Base-by-base conservation (phyloP, 23 red algal species). In the Gracilaria caudata region DNA sequence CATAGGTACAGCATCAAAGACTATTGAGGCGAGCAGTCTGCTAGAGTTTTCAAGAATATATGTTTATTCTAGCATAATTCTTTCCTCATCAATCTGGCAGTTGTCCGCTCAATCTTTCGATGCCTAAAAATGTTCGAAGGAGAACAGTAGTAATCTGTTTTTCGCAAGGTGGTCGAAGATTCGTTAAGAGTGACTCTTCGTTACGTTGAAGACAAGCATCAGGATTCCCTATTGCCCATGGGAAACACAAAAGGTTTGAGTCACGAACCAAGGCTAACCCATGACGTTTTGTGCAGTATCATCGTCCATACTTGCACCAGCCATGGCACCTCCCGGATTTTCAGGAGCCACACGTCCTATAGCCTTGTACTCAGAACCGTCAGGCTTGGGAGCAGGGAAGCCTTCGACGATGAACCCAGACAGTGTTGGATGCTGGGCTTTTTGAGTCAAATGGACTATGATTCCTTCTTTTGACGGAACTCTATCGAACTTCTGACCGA, bases 391-490 rank as follows among this genome's bases (percentile, higher is more conserved):
- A 43, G 59, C 36, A 6, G 90, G 90, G 68, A 78, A 86, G 46
- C 90, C 90, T 54, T 93, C 90, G 1, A 93, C 81, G 46, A 93
- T 93, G 45, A 93, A 86, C 17, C 90, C 90, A 34, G 51, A 79
- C 4, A 93, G 68, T 34, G 80, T 33, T 24, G 90, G 90, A 64
- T 93, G 80, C 59, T 93, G 90, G 17, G 74, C 80, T 16, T 70
- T 65, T 43, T 55, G 65, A 20, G 72, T 43, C 35, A 93, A 56
- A 79, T 80, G 73, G 8, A 93, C 90, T 29, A 93, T 36, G 40
- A 93, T 84, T 33, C 90, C 90, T 9, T 93, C 90, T 47, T 85
- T 86, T n/a, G 90, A 78, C 11, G 90, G 90, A 44, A 93, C 80
- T 41, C 41, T 79, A 37, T 93, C 90, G 37, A 93, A 93, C 21